Conservation (phyloP, 2,329 filamentous ascomycete species). For the Aspergillus quadrilineatus region DNA sequence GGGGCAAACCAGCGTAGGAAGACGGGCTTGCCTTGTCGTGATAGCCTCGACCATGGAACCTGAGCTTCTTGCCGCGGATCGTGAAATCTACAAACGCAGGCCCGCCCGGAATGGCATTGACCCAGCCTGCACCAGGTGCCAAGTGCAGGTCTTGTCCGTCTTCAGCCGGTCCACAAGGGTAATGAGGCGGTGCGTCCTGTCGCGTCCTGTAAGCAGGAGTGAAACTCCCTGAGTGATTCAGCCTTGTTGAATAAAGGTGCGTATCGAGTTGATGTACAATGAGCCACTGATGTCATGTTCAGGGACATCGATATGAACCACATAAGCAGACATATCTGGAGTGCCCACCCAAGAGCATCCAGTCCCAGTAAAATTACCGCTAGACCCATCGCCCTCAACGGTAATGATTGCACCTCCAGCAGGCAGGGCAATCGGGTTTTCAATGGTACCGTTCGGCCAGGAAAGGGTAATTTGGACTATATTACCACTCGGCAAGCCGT, state of each 20-base stretch:
- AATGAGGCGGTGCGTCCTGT: constrained; percentile 2
- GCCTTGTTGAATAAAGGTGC: neutral
- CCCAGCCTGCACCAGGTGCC: neutral
- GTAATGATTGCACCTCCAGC: neutral
- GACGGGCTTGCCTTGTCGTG: constrained; percentile 1
- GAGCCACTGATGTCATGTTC: neutral
- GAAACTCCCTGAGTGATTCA: neutral
- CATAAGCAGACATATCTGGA: neutral
- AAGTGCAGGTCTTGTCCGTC: constrained; percentile 2
- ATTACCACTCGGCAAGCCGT: neutral
- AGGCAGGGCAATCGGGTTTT: neutral
- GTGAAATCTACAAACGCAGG: neutral
- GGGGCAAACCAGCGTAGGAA: neutral
- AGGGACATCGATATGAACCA: neutral
- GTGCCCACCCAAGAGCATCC: neutral
- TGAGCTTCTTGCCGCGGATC: neutral
- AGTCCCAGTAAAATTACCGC: neutral
- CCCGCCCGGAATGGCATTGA: neutral
- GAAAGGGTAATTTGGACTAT: neutral
- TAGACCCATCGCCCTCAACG: neutral
- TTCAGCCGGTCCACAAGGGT: neutral
- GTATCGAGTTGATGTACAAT: neutral
- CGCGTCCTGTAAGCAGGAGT: neutral
- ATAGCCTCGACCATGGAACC: neutral
- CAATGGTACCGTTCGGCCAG: neutral